These are phyloP conservation scores for Achlya hypogyna DNA, from an alignment of 352 stramenopile genomes.

Conservation along the genomic window DNA sequence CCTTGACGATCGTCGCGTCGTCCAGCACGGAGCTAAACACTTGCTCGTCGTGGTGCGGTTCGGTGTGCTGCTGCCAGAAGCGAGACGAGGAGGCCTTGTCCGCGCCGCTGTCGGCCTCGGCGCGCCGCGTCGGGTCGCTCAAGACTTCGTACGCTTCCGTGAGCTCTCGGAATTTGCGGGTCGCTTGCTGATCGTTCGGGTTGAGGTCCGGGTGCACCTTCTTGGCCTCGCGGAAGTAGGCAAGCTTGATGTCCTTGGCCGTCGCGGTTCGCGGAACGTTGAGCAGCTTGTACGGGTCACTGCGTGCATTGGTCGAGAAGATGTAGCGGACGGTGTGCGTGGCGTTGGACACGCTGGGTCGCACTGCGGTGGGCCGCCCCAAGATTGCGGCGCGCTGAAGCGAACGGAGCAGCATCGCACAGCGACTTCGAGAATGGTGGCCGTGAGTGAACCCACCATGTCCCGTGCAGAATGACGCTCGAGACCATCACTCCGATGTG, in stretches of 20 bases:
- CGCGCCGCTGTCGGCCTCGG: slow-evolving; percentile 8
- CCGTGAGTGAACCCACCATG: not conserved
- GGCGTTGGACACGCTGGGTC: not conserved
- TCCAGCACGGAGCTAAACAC: slow-evolving; percentile 19
- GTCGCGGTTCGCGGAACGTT: slow-evolving; percentile 12
- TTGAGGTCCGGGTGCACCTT: slow-evolving; percentile 23
- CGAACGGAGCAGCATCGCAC: not conserved
- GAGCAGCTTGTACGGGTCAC: slow-evolving; percentile 15
- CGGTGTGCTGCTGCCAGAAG: not conserved
- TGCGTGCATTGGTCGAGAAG: not conserved
- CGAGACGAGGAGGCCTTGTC: not conserved
- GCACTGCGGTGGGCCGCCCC: not conserved
- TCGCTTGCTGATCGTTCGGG: slow-evolving; percentile 7
- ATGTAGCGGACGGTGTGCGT: not conserved
- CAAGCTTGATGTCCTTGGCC: slow-evolving; percentile 20
- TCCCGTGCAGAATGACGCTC: not conserved
- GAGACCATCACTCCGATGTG: not conserved
- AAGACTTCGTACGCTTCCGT: slow-evolving; percentile 21
- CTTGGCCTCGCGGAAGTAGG: slow-evolving; percentile 19
- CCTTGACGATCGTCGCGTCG: slow-evolving; percentile 18
- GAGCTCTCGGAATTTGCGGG: slow-evolving; percentile 5
- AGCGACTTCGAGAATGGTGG: not conserved
- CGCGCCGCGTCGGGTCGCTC: slow-evolving; percentile 1
- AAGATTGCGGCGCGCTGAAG: not conserved
- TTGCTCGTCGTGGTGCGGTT: slow-evolving; percentile 18